Base-by-base conservation (phyloP, 306 rosid species). In the Boehmeria nivea region DNA sequence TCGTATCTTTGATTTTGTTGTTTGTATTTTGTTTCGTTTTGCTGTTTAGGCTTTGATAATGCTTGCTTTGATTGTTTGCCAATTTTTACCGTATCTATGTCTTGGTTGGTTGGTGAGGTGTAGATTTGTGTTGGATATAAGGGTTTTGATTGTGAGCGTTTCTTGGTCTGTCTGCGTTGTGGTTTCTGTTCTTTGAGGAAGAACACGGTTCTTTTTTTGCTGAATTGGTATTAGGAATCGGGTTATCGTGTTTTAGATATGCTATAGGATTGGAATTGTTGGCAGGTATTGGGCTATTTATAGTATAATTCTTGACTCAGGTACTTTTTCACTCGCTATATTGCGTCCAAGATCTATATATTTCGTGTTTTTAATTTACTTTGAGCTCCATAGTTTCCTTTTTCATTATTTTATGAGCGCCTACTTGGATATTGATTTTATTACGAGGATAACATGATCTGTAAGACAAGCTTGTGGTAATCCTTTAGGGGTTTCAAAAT, bases 401-500 rank as follows among this genome's bases (percentile, higher is more conserved):
- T 48, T 1, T 12, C 16, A 2, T 9, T 21, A 11, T 22, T 10
- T 6, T 22, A 48, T 12, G 53, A 48, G 27, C 53, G 12, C 13
- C 18, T 15, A 19, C 12, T 13, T n/a, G 33, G 54, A 49, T 12
- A 22, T 49, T 16, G 3, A 0, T 27, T 17, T 49, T n/a, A 3
- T 51, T 26, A 10, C 27, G n/a, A 28, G 20, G 26, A 25, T 21
- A 13, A 25, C 38, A 14, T 21, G 55, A 7, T 50, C 36, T 18
- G 18, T 64, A 48, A 40, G 6, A 14, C 18, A 16, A 14, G 23
- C 15, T 9, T 18, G 51, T 45, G 20, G 22, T 43, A 10, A 1
- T 34, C 42, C 0, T 14, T 39, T 63, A 47, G 34, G 16, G 26
- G 14, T 63, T 49, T 70, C 60, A 49, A 38, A 9, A 43, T 68